These are phyloP conservation scores for Pichia sp. DNA, from an alignment of 1,139 yeast genomes.

Conservation along the genomic window DNA sequence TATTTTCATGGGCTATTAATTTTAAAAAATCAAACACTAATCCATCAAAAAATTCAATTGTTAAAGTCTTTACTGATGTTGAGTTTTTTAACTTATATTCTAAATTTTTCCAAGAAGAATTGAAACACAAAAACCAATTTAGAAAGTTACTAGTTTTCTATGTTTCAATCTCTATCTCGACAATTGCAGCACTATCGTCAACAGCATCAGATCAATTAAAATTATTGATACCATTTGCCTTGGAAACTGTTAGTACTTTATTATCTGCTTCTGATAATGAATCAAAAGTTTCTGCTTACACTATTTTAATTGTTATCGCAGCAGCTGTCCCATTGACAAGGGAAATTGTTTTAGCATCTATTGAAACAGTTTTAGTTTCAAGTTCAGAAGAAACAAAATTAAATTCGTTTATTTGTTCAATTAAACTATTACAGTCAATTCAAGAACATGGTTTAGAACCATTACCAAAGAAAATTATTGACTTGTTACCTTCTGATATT, in stretches of 20 bases:
- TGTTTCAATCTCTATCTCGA: conserved; percentile 67
- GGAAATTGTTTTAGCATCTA: conserved; percentile 61
- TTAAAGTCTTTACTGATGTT: conserved; percentile 68
- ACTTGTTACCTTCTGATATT: conserved; percentile 22
- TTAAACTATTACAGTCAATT: conserved; percentile 33
- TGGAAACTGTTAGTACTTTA: conserved; percentile 52
- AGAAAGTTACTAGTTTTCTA: conserved; percentile 73
- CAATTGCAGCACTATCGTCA: conserved; percentile 43
- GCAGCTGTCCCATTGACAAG: conserved; percentile 64
- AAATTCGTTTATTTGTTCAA: conserved; percentile 31
- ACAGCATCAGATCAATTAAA: conserved; percentile 35
- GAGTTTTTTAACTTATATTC: conserved; percentile 65
- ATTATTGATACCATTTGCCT: conserved; percentile 44
- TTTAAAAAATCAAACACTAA: conserved; percentile 48
- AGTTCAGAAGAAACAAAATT: conserved; percentile 10
- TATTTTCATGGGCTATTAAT: conserved; percentile 65
- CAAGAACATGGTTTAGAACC: conserved; percentile 30
- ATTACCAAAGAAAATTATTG: conserved; percentile 23
- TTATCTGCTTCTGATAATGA: conserved; percentile 50
- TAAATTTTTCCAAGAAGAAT: conserved; percentile 48
- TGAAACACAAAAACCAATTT: conserved; percentile 52
- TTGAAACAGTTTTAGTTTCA: conserved; percentile 50
- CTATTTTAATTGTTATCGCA: conserved; percentile 70
- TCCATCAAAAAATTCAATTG: conserved; percentile 65
- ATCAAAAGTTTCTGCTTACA: conserved; percentile 76